phyloP scores from a whole-genome alignment of 495 filamentous ascomycete species.

The Letharia columbiana region DNA sequence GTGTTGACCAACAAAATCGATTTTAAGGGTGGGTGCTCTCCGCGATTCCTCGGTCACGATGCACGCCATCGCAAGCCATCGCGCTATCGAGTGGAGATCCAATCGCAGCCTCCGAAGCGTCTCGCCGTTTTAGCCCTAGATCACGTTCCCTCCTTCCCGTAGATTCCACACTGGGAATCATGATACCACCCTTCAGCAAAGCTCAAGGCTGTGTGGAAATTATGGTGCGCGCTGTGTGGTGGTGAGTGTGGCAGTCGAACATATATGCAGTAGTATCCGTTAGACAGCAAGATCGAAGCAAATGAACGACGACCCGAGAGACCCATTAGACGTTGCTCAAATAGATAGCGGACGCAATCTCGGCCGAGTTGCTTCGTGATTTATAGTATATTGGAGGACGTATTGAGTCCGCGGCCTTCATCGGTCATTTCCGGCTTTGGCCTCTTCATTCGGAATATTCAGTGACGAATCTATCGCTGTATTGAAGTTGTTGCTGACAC shows the following conservation, averaged over 20 bases:
- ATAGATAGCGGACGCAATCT: not conserved
- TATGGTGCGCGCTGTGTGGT: not conserved
- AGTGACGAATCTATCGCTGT: conserved; percentile 12
- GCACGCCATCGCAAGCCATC: conserved; percentile 18
- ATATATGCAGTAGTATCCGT: not conserved
- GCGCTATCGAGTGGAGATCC: conserved; percentile 8
- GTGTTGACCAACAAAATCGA: not conserved
- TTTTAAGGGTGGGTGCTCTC: conserved; percentile 4
- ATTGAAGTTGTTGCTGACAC: conserved; percentile 12
- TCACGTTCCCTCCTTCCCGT: not conserved
- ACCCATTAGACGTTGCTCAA: not conserved
- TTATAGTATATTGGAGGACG: not conserved
- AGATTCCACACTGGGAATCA: not conserved
- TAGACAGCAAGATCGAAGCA: not conserved
- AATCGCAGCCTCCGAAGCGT: not conserved
- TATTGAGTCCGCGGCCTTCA: not conserved
- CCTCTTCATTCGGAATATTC: conserved; percentile 3
- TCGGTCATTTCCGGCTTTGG: conserved; percentile 3
- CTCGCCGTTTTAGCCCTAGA: not conserved
- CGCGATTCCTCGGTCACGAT: conserved; percentile 10
- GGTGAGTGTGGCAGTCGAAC: not conserved
- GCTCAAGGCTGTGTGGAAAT: not conserved
- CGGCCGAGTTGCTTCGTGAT: not conserved
- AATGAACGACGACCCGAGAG: not conserved
- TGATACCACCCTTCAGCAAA: not conserved